A percentile compares a stretch with the other conserved stretches of the same genome.
Conservation (phyloP, 441 rosid species). For the Bruguiera hainesii region DNA sequence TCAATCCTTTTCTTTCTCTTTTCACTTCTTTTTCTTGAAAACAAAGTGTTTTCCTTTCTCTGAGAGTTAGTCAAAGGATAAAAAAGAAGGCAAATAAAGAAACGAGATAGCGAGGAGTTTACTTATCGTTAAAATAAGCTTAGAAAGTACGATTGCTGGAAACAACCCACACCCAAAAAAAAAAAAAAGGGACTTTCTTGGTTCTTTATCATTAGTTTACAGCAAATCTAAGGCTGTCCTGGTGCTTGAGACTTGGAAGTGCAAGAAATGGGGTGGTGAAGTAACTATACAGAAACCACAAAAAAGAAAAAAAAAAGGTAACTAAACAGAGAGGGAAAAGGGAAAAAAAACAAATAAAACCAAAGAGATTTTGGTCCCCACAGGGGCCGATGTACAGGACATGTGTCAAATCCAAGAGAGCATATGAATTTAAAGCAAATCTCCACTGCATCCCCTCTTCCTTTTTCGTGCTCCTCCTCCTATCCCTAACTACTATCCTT, state of each 20-base stretch:
- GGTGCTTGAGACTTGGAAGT: slow-evolving; percentile 23
- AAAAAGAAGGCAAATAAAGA: slow-evolving; percentile 11
- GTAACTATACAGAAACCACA: not conserved
- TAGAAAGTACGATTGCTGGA: slow-evolving; percentile 17
- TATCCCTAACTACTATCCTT: slow-evolving; percentile 12
- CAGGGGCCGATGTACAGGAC: slow-evolving; percentile 21
- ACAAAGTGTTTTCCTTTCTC: not conserved
- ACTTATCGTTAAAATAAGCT: slow-evolving; percentile 31
- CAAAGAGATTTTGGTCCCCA: no score
- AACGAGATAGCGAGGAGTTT: slow-evolving; percentile 13
- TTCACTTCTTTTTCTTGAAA: slow-evolving; percentile 2
- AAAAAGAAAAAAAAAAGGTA: not conserved
- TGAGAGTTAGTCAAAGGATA: no score
- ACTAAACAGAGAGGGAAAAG: not conserved
- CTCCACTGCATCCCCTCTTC: slow-evolving; percentile 31
- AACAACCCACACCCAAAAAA: not conserved
- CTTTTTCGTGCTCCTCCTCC: slow-evolving; percentile 15
- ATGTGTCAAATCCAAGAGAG: slow-evolving; percentile 47
- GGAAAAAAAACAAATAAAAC: not conserved
- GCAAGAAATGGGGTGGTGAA: slow-evolving; percentile 17
- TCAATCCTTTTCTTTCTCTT: slow-evolving; percentile 3
- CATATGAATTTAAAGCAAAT: slow-evolving; percentile 29
- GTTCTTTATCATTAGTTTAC: slow-evolving; percentile 7
- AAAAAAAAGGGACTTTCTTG: not conserved
- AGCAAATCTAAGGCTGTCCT: slow-evolving; percentile 5